phyloP scores from a whole-genome alignment of 495 filamentous ascomycete genomes.

The Astrocystis sublimbata region DNA sequence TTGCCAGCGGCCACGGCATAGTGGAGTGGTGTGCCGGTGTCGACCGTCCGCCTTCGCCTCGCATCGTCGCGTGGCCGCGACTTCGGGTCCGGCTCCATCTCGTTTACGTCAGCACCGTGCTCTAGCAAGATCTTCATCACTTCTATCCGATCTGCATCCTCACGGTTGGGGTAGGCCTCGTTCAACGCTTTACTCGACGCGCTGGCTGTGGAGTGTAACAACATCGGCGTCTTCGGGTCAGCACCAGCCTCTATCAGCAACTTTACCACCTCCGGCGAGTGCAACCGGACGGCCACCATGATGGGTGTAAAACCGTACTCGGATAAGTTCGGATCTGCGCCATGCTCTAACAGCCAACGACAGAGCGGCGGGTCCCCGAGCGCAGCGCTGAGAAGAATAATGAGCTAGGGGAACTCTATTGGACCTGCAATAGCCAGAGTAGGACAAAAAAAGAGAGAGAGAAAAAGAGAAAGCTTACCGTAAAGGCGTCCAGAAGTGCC shows the following conservation, averaged over 20 bases:
- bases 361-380: slow-evolving; percentile 17
- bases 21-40: slow-evolving; percentile 22
- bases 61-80: slow-evolving; percentile 17
- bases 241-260: slow-evolving; percentile 19
- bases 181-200: slow-evolving; percentile 13
- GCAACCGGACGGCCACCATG: slow-evolving; percentile 22
- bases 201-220: slow-evolving; percentile 21
- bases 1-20: slow-evolving; percentile 19
- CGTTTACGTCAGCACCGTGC: slow-evolving; percentile 21
- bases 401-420: slow-evolving; percentile 10
- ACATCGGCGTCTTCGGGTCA: slow-evolving; percentile 22
- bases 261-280: slow-evolving; percentile 17
- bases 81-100: slow-evolving; percentile 23
- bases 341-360: slow-evolving; percentile 20
- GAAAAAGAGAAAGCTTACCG: too few species aligned
- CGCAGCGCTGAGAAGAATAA: slow-evolving; percentile 12
- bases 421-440: background rate
- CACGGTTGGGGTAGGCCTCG: slow-evolving; percentile 15
- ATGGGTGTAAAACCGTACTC: slow-evolving; percentile 22
- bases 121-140: slow-evolving; percentile 21
- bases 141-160: slow-evolving; percentile 19
- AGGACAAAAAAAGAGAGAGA: too few species aligned
- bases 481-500: slow-evolving; percentile 21
- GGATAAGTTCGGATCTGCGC: slow-evolving; percentile 19
- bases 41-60: slow-evolving; percentile 17